phyloP scores from a whole-genome alignment of 2,329 filamentous ascomycete species.

The Ophiognomonia clavigignenti-juglandacearum region DNA sequence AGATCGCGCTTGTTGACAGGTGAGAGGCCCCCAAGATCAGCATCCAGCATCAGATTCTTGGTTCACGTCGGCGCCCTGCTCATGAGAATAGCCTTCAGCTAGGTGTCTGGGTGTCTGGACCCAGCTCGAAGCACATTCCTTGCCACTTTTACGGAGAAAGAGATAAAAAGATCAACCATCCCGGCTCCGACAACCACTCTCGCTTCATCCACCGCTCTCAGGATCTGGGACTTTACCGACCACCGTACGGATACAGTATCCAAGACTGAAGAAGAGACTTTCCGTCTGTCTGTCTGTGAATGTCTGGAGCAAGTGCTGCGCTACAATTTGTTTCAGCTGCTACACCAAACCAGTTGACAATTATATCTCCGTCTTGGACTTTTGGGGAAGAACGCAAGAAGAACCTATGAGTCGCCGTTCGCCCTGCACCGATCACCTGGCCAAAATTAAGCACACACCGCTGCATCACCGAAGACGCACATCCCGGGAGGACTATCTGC shows the following conservation, averaged over 20 bases:
- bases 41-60: slow-evolving; percentile 6
- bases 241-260: neutral
- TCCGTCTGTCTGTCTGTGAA: slow-evolving; percentile 7
- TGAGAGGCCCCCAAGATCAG: too few relatives aligned
- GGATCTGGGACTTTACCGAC: slow-evolving; percentile 8
- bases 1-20: slow-evolving; percentile 12
- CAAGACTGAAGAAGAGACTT: slow-evolving; percentile 10
- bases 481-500: slow-evolving; percentile 13
- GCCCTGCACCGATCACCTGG: slow-evolving; percentile 9
- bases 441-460: slow-evolving; percentile 10
- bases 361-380: slow-evolving; percentile 7
- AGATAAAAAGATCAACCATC: slow-evolving; percentile 14
- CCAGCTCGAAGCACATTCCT: slow-evolving; percentile 11
- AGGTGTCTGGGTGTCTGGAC: neutral
- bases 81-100: slow-evolving; percentile 13
- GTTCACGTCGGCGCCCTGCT: slow-evolving; percentile 11
- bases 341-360: neutral
- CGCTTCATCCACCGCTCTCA: slow-evolving; percentile 3
- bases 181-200: slow-evolving; percentile 5
- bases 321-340: slow-evolving; percentile 12
- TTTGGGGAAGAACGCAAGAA: neutral
- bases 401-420: slow-evolving; percentile 14
- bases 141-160: slow-evolving; percentile 9
- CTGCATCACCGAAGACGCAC: slow-evolving; percentile 13
- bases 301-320: slow-evolving; percentile 7